phyloP scores from a whole-genome alignment of 202 grass and related monocot species.

The Elaeis oleifera region DNA sequence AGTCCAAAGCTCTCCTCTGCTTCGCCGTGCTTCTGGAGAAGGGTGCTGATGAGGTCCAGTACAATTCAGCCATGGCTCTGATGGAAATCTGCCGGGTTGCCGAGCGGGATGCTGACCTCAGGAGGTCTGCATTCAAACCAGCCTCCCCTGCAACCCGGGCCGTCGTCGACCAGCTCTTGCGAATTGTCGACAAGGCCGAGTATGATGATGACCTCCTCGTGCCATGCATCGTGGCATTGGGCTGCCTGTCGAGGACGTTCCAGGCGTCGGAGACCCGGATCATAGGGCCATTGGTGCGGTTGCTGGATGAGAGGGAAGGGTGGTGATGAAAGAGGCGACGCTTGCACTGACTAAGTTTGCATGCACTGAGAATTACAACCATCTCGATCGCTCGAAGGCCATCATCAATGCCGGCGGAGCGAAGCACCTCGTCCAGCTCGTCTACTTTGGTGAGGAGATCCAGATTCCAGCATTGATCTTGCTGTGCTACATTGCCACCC shows the following conservation, averaged over 20 bases:
- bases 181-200: not conserved
- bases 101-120: not conserved
- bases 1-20: conserved; percentile 5
- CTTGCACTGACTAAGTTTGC: conserved; percentile 1
- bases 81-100: conserved; percentile 6
- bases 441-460: not conserved
- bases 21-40: conserved; percentile 15
- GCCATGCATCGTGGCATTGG: not conserved
- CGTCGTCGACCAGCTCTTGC: conserved; percentile 6
- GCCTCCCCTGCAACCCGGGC: not conserved
- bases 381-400: not conserved
- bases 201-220: conserved; percentile 1
- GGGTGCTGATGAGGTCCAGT: not conserved
- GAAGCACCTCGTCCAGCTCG: conserved; percentile 6
- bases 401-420: conserved; percentile 2
- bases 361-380: conserved; percentile 6
- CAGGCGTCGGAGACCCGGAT: conserved; percentile 1
- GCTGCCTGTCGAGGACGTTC: conserved; percentile 12
- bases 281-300: not conserved
- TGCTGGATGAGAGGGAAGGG: conserved; percentile 9
- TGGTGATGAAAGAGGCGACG: conserved; percentile 1
- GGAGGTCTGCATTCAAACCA: conserved; percentile 1
- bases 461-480: conserved; percentile 3
- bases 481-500: conserved; percentile 5
- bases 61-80: conserved; percentile 9